phyloP scores from a whole-genome alignment of 1,284 basidiomycete species.

The Malassezia arunalokei region DNA sequence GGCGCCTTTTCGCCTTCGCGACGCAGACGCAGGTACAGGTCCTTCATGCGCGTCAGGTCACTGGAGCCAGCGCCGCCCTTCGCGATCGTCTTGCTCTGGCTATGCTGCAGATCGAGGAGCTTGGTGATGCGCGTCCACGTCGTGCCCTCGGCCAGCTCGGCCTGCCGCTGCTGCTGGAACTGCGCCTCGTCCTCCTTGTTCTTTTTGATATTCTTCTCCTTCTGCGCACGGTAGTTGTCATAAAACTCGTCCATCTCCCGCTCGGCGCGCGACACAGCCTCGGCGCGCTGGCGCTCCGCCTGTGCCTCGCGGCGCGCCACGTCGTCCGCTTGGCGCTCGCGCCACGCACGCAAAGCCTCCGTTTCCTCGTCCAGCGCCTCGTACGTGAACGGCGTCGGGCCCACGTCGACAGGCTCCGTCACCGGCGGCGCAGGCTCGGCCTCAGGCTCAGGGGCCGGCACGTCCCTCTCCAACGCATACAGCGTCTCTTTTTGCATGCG shows the following conservation, averaged over 20 bases:
- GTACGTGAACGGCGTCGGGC: slow-evolving; percentile 9
- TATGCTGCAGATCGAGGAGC: slow-evolving; percentile 79
- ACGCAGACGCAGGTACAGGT: slow-evolving; percentile 31
- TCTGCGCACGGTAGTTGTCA: slow-evolving; percentile 79
- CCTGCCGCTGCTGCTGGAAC: slow-evolving; percentile 62
- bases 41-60: slow-evolving; percentile 79
- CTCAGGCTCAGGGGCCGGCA: neutral
- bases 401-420: neutral
- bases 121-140: slow-evolving; percentile 91
- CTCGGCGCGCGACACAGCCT: slow-evolving; percentile 78
- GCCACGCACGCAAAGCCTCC: slow-evolving; percentile 55
- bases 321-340: slow-evolving; percentile 70
- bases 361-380: slow-evolving; percentile 30
- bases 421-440: neutral
- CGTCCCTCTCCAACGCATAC: neutral
- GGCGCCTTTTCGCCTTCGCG: slow-evolving; percentile 42
- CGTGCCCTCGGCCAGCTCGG: slow-evolving; percentile 73
- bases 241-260: slow-evolving; percentile 90
- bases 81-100: slow-evolving; percentile 84
- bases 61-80: slow-evolving; percentile 74
- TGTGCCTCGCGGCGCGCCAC: slow-evolving; percentile 69
- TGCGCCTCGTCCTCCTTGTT: slow-evolving; percentile 88
- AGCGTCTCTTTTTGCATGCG: neutral
- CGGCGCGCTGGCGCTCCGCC: slow-evolving; percentile 66
- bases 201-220: slow-evolving; percentile 80